These are phyloP conservation scores for Pleurotus citrinopileatus DNA, from an alignment of 768 basidiomycete species.

Conservation along the genomic window DNA sequence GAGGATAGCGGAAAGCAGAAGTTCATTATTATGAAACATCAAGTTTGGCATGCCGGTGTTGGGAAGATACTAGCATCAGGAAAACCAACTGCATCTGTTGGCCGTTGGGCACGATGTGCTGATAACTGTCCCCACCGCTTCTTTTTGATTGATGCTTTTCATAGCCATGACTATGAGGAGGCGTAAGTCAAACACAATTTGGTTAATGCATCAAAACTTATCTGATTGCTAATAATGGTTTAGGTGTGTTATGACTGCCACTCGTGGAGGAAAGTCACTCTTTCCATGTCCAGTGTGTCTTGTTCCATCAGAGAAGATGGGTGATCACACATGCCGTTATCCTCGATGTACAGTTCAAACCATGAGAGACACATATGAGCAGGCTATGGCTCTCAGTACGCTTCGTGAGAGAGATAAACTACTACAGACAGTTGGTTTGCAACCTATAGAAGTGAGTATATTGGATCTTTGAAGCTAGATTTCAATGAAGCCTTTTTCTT, in stretches of 20 bases:
- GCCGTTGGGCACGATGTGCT: constrained; percentile 21
- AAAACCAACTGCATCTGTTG: constrained; percentile 13
- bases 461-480: constrained; percentile 6
- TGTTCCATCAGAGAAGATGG: constrained; percentile 23
- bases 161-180: constrained; percentile 43
- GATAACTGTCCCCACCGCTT: constrained; percentile 23
- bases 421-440: constrained; percentile 19
- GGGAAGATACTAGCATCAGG: constrained; percentile 25
- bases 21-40: constrained; percentile 29
- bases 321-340: constrained; percentile 18
- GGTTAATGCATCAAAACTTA: neutral
- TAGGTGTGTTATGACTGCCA: constrained; percentile 37
- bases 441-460: constrained; percentile 18
- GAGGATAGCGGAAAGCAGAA: constrained; percentile 25
- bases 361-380: constrained; percentile 12
- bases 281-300: constrained; percentile 37
- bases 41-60: constrained; percentile 36
- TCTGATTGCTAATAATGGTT: neutral
- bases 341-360: constrained; percentile 14
- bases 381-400: constrained; percentile 11
- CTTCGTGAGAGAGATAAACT: constrained; percentile 3
- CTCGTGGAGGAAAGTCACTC: constrained; percentile 21
- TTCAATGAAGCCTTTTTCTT: neutral
- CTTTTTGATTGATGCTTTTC: constrained; percentile 34
- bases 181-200: constrained; percentile 40